These are phyloP conservation scores for Paecilomyces formosus DNA, from an alignment of 2,329 filamentous ascomycete species.

Conservation along the genomic window DNA sequence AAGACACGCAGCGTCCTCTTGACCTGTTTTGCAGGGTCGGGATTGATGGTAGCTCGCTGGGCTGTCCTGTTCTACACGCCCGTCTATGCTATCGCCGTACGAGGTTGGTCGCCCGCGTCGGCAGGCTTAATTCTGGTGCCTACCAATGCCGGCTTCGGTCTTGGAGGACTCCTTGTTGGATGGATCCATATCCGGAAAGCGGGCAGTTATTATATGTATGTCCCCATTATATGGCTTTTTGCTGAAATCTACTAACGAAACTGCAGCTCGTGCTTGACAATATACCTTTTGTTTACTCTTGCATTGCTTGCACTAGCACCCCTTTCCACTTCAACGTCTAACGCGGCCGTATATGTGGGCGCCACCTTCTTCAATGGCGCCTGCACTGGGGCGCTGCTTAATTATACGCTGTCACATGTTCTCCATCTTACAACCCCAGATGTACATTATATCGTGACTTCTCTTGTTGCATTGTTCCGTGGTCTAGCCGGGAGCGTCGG, in stretches of 20 bases:
- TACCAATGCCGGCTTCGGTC: slow-evolving; percentile 71
- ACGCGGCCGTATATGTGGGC: slow-evolving; percentile 48
- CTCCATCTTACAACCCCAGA: slow-evolving; percentile 61
- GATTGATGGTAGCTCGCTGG: slow-evolving; percentile 77
- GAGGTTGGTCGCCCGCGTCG: slow-evolving; percentile 59
- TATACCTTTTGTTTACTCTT: slow-evolving; percentile 55
- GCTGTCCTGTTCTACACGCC: slow-evolving; percentile 73
- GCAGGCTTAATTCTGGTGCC: slow-evolving; percentile 72
- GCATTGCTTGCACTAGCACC: slow-evolving; percentile 52
- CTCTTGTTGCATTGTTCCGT: slow-evolving; percentile 69
- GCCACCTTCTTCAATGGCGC: slow-evolving; percentile 65
- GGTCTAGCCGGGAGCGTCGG: slow-evolving; percentile 78
- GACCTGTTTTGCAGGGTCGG: slow-evolving; percentile 66
- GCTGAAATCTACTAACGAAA: neutral
- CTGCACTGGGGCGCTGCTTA: slow-evolving; percentile 63
- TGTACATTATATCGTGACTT: slow-evolving; percentile 68
- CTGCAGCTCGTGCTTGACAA: slow-evolving; percentile 47
- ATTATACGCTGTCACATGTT: slow-evolving; percentile 74
- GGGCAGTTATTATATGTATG: slow-evolving; percentile 62
- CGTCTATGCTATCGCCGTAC: slow-evolving; percentile 70
- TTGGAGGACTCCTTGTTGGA: slow-evolving; percentile 66
- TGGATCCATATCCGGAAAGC: slow-evolving; percentile 66
- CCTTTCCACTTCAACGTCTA: slow-evolving; percentile 47
- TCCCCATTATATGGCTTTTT: neutral
- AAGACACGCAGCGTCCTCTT: slow-evolving; percentile 63